Evolutionary conservation across 106 monocot species (phyloP).

Genomic region (Vanilla planifolia): DNA sequence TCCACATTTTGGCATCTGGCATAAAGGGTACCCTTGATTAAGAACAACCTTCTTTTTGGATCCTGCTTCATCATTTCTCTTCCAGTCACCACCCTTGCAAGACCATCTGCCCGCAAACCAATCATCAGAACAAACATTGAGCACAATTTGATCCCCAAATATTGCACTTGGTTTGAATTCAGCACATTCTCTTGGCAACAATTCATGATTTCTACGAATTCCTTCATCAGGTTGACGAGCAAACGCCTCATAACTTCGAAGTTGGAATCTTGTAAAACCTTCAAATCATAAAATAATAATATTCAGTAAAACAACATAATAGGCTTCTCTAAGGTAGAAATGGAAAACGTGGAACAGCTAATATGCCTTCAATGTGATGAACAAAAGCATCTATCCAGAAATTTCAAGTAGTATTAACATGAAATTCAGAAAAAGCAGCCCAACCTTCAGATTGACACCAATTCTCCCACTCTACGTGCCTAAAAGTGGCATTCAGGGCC

Average conservation of each 20-base stretch:
- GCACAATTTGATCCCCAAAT: slow-evolving; percentile 24
- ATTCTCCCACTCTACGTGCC: slow-evolving; percentile 63
- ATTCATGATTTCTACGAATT: slow-evolving; percentile 19
- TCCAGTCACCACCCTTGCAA: slow-evolving; percentile 98
- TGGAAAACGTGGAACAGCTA: background rate
- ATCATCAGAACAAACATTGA: slow-evolving; percentile 30
- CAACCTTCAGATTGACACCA: slow-evolving; percentile 90
- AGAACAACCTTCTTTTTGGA: slow-evolving; percentile 72
- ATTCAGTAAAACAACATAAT: background rate
- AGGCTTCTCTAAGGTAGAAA: background rate
- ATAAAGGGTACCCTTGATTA: slow-evolving; percentile 84
- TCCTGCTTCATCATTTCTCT: slow-evolving; percentile 75
- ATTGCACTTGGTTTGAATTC: slow-evolving; percentile 24
- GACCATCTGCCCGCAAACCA: slow-evolving; percentile 78
- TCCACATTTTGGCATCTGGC: slow-evolving; percentile 68
- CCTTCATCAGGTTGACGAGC: slow-evolving; percentile 38
- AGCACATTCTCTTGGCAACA: slow-evolving; percentile 27
- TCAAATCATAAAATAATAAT: background rate
- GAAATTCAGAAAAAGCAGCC: background rate
- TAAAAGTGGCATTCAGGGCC: slow-evolving; percentile 52
- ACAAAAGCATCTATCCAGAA: background rate
- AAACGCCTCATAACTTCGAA: slow-evolving; percentile 19
- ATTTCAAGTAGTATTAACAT: background rate
- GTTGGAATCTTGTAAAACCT: slow-evolving; percentile 62
- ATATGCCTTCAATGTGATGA: background rate